These are phyloP conservation scores for Pachyrhizus erosus DNA, from an alignment of 306 rosid genomes.

Conservation along the genomic window DNA sequence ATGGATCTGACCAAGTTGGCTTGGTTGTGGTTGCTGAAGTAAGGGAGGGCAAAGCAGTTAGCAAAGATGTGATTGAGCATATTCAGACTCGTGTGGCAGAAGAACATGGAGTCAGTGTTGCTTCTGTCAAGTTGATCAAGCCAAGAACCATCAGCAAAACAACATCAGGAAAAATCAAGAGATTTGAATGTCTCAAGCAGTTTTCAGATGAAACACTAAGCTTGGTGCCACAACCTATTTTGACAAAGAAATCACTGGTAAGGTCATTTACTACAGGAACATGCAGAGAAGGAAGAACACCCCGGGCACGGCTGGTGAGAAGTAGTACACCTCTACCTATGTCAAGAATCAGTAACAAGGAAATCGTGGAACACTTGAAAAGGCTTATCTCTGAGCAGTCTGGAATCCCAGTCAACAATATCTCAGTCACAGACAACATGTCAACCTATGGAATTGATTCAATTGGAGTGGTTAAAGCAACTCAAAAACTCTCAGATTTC, in stretches of 20 bases:
- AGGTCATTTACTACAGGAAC: conserved; percentile 84
- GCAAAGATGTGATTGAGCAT: conserved; percentile 67
- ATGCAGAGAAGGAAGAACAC: conserved; percentile 70
- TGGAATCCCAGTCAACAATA: conserved; percentile 61
- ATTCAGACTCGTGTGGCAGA: conserved; percentile 81
- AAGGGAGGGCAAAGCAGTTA: conserved; percentile 71
- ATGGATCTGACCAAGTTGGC: conserved; percentile 87
- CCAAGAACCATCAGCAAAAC: conserved; percentile 94
- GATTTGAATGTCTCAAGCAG: conserved; percentile 94
- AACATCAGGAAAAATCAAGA: conserved; percentile 91
- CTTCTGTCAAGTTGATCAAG: conserved; percentile 82
- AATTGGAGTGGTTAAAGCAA: conserved; percentile 86
- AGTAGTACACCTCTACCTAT: conserved; percentile 36
- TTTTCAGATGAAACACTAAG: conserved; percentile 75
- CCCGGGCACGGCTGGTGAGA: conserved; percentile 58
- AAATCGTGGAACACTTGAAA: conserved; percentile 71
- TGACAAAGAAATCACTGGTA: conserved; percentile 49
- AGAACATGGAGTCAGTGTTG: conserved; percentile 86
- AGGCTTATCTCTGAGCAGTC: conserved; percentile 80
- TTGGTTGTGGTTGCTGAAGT: conserved; percentile 93
- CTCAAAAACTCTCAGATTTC: conserved; percentile 89
- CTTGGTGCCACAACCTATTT: conserved; percentile 63
- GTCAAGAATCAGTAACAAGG: conserved; percentile 51
- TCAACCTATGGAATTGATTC: conserved; percentile 83
- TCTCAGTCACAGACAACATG: conserved; percentile 68